Conservation (phyloP, 2,329 filamentous ascomycete genomes). For the Arthroderma sp. region DNA sequence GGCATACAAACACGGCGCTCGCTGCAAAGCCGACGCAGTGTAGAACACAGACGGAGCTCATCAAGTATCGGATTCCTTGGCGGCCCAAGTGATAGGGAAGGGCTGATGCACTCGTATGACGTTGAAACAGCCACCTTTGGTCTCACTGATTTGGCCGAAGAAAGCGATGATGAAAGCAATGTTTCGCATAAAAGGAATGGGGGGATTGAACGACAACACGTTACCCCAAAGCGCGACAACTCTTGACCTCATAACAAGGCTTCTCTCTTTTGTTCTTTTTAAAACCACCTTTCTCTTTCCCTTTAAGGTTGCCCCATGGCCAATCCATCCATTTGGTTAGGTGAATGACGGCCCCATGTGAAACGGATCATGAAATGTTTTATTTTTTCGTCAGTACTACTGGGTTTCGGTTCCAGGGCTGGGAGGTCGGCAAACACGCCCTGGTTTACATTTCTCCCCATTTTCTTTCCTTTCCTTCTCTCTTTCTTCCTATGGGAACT, state of each 20-base stretch:
- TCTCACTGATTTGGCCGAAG: slow-evolving; percentile 64
- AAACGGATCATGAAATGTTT: slow-evolving; percentile 6
- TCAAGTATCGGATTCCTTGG: slow-evolving; percentile 47
- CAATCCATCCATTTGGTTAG: neutral
- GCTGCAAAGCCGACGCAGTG: slow-evolving; percentile 76
- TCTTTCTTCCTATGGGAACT: neutral
- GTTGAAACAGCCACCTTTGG: slow-evolving; percentile 68
- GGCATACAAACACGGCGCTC: slow-evolving; percentile 80
- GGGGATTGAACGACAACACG: slow-evolving; percentile 3
- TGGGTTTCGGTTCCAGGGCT: slow-evolving; percentile 1
- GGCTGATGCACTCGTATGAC: slow-evolving; percentile 79
- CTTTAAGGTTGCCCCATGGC: neutral
- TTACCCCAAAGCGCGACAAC: slow-evolving; percentile 3
- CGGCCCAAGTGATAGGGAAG: slow-evolving; percentile 54
- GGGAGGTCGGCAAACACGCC: neutral
- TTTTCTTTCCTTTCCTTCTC: slow-evolving; percentile 2
- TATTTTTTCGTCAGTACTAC: neutral
- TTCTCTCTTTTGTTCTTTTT: neutral
- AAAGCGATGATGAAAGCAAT: slow-evolving; percentile 30
- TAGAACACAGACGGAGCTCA: slow-evolving; percentile 48
- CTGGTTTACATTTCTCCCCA: neutral
- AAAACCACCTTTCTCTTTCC: neutral
- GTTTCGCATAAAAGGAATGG: slow-evolving; percentile 1
- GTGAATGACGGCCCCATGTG: slow-evolving; percentile 1
- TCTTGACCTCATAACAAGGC: neutral